Conservation (phyloP, 1,284 basidiomycete species). For the Ceratobasidium sp. region DNA sequence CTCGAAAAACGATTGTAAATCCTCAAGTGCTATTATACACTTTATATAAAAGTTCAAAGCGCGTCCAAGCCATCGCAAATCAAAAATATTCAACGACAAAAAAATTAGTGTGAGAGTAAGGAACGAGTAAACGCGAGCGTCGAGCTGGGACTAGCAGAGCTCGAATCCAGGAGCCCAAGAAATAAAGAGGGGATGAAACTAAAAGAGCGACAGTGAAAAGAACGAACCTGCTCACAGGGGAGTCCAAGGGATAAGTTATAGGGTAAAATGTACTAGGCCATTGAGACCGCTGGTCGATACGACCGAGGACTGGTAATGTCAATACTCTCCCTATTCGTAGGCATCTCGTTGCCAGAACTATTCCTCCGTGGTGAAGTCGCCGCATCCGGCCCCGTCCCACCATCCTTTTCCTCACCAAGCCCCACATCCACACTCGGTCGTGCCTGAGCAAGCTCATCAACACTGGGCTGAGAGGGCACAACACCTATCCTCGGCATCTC, state of each 20-base stretch:
- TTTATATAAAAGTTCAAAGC: slow-evolving; percentile 21
- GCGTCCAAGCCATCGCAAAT: not conserved
- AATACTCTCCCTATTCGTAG: slow-evolving; percentile 25
- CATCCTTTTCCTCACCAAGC: slow-evolving; percentile 8
- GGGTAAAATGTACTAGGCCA: not conserved
- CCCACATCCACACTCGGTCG: slow-evolving; percentile 34
- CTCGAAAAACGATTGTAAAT: not conserved
- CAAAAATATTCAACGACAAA: not conserved
- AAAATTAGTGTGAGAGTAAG: slow-evolving; percentile 5
- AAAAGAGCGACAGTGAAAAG: no score
- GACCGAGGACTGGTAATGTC: slow-evolving; percentile 26
- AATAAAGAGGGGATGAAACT: not conserved
- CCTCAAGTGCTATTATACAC: slow-evolving; percentile 14
- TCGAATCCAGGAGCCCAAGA: not conserved
- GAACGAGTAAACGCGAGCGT: slow-evolving; percentile 12
- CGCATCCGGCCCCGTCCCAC: not conserved
- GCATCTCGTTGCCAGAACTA: not conserved
- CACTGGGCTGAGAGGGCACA: not conserved
- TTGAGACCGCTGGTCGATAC: not conserved
- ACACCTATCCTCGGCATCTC: not conserved
- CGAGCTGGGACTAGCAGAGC: slow-evolving; percentile 11
- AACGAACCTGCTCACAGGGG: not conserved
- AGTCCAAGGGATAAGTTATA: slow-evolving; percentile 3
- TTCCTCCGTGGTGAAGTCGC: not conserved
- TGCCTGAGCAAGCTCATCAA: slow-evolving; percentile 16